Evolutionary conservation across 2,329 filamentous ascomycete genomes (phyloP), one percentile per base, ranked within the genome.

Genomic region (Tolypocladium paradoxum): DNA sequence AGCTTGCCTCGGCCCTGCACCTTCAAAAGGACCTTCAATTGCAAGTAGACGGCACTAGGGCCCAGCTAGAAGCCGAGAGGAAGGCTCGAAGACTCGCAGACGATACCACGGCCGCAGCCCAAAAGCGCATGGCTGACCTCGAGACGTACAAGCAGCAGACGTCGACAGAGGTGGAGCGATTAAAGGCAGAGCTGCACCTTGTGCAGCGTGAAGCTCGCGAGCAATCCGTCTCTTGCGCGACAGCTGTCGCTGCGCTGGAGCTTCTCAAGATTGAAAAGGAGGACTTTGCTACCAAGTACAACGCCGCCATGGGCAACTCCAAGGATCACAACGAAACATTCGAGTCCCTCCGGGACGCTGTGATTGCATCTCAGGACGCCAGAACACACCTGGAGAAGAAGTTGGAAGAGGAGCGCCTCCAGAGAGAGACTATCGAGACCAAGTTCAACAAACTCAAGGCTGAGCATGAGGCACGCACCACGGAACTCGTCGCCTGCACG

Each of bases 241-340:
- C 96, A 66, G 85, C 91, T 1, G 76, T 87, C 53, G 82, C 90
- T 1, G 77, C 86, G 38, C 74, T 88, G 43, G 84, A 89, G 60
- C 73, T 96, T 54, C 73, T 96, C n/a, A 78, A 79, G 52, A 79
- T 95, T n/a, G 92, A 97, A 65, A 95, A 93, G 68, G 81, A 85
- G 3, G 89, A 95, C 58, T 69, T 96, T 16, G 77, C 80, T 51
- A 73, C 74, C 35, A 87, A 84, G 64, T 82, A 89, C 53, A 77
- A 87, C 20, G 85, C 87, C 36, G 79, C 80, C 4, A 68, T 84
- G 1, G 77, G 78, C n/a, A 83, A 80, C 51, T 79, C 85, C 0
- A 83, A 83, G 63, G 87, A 85, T 52, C 84, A 90, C 61, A 76
- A 77, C 12, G 76, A 82, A 18, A 85, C 89, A 6, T 82, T 99